Evolutionary conservation across 192 early-diverging fungal species (phyloP).

Genomic region (Radiomyces spectabilis): DNA sequence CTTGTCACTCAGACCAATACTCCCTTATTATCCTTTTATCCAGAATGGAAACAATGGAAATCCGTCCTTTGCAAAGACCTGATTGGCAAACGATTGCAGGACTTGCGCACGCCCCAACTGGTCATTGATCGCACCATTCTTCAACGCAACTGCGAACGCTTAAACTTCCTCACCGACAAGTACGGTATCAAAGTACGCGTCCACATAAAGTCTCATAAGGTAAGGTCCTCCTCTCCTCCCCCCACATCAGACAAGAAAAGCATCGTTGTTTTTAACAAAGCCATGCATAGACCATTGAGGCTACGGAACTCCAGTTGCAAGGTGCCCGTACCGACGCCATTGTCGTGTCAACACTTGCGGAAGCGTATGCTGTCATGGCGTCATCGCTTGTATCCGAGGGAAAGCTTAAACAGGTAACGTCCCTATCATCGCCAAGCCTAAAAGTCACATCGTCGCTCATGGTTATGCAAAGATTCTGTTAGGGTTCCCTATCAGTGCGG

Average conservation of each 20-base stretch:
- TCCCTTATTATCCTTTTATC: conserved; percentile 13
- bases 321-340: conserved; percentile 14
- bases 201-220: conserved; percentile 31
- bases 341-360: conserved; percentile 27
- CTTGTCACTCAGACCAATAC: conserved; percentile 20
- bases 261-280: neutral
- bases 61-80: conserved; percentile 9
- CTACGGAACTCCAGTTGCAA: conserved; percentile 15
- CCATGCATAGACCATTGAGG: conserved; percentile 25
- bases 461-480: conserved; percentile 6
- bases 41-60: conserved; percentile 8
- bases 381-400: conserved; percentile 10
- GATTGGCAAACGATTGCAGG: conserved; percentile 19
- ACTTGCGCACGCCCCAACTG: conserved; percentile 22
- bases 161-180: conserved; percentile 4
- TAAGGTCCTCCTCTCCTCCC: neutral
- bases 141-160: conserved; percentile 10
- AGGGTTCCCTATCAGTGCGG: conserved; percentile 23
- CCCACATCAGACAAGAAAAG: neutral
- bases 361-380: conserved; percentile 23
- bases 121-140: conserved; percentile 21
- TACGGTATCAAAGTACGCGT: conserved; percentile 17
- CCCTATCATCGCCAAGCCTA: neutral
- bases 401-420: conserved; percentile 16
- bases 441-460: neutral